These are phyloP conservation scores for Paramyrothecium sp. DNA, from an alignment of 2,329 filamentous ascomycete genomes.

Conservation along the genomic window DNA sequence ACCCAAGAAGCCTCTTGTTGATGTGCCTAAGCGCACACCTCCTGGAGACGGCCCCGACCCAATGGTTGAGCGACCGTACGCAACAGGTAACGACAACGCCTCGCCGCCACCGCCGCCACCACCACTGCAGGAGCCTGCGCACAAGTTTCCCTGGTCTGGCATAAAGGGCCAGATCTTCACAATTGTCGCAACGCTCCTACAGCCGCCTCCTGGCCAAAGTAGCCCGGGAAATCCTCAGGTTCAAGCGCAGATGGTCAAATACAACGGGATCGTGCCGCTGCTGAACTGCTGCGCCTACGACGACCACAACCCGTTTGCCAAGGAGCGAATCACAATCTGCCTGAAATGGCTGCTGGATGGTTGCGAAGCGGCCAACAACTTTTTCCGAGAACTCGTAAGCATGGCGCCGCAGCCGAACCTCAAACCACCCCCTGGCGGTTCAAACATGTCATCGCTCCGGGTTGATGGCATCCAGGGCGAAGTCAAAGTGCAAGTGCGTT, in stretches of 20 bases:
- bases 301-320: conserved; percentile 90
- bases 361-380: conserved; percentile 69
- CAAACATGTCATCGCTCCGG: conserved; percentile 42
- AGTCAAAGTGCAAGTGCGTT: conserved; percentile 53
- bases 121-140: conserved; percentile 59
- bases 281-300: conserved; percentile 90
- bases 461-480: conserved; percentile 57
- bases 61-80: conserved; percentile 65
- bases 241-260: conserved; percentile 81
- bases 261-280: conserved; percentile 83
- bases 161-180: conserved; percentile 92
- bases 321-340: conserved; percentile 85
- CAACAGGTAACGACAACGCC: conserved; percentile 23
- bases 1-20: conserved; percentile 72
- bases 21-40: conserved; percentile 31
- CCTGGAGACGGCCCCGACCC: conserved; percentile 20
- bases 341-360: conserved; percentile 81
- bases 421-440: conserved; percentile 29
- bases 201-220: conserved; percentile 67
- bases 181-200: conserved; percentile 84
- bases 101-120: conserved; percentile 37
- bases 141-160: conserved; percentile 66
- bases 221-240: conserved; percentile 70
- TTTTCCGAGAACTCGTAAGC: conserved; percentile 63
- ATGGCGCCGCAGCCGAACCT: conserved; percentile 38